Percentiles rank a stretch among this genome's conserved stretches.
Conservation (phyloP, 2,329 filamentous ascomycete genomes). For the Fusarium tuaranense region DNA sequence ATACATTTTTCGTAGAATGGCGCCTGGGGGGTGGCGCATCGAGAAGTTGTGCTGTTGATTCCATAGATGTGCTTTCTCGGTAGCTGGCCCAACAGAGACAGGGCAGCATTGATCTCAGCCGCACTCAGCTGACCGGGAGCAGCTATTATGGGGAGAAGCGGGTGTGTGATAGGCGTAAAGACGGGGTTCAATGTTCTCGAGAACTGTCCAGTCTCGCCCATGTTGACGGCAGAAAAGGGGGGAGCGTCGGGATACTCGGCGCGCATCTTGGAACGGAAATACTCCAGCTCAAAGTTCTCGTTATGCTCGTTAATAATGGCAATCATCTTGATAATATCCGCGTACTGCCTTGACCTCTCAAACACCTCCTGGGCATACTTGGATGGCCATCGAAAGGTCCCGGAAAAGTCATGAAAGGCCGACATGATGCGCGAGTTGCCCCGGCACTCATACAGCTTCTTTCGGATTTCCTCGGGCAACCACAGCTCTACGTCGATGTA, state of each 20-base stretch:
- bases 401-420: constrained; percentile 91
- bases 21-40: constrained; percentile 74
- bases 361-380: constrained; percentile 79
- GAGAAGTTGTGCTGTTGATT: constrained; percentile 77
- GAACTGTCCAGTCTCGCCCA: constrained; percentile 87
- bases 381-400: constrained; percentile 85
- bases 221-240: constrained; percentile 85
- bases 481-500: constrained; percentile 92
- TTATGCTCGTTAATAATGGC: constrained; percentile 83
- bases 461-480: constrained; percentile 82
- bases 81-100: constrained; percentile 83
- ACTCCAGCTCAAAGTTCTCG: constrained; percentile 91
- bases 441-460: constrained; percentile 73
- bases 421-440: constrained; percentile 89
- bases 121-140: constrained; percentile 88
- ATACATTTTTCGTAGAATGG: constrained; percentile 90
- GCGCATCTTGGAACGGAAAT: constrained; percentile 83
- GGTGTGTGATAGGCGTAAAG: constrained; percentile 90
- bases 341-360: constrained; percentile 76
- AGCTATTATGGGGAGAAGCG: constrained; percentile 83
- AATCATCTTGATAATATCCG: constrained; percentile 93
- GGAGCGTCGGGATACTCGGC: constrained; percentile 75
- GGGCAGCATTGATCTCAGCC: constrained; percentile 83
- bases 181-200: constrained; percentile 87
- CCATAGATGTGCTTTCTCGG: constrained; percentile 85